Conservation (phyloP, 352 stramenopile species). For the Globisporangium spiculum region DNA sequence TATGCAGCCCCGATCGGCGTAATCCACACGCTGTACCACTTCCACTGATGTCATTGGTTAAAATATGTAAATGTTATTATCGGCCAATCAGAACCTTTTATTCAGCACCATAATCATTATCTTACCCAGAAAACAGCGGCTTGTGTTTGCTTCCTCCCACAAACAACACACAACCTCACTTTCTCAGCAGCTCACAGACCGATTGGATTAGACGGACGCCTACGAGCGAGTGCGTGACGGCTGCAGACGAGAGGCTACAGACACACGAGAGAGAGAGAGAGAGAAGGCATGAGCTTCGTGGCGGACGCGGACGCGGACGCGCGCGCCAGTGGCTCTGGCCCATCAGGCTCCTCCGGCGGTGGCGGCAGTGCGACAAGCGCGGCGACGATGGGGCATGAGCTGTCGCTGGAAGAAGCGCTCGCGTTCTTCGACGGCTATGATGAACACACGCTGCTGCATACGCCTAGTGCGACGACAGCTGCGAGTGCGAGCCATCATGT, state of each 20-base stretch:
- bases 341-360: too few relatives aligned
- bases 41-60: not conserved
- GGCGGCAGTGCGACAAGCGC: not conserved
- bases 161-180: not conserved
- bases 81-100: not conserved
- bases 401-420: constrained; percentile 22
- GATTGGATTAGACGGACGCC: not conserved
- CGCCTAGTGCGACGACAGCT: not conserved
- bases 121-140: not conserved
- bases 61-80: not conserved
- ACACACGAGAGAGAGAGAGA: not conserved
- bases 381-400: not conserved
- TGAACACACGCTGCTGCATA: constrained; percentile 3
- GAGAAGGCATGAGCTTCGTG: constrained; percentile 10
- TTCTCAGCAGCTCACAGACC: not conserved
- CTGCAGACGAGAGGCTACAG: not conserved
- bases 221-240: too few relatives aligned
- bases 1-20: not conserved
- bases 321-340: not conserved
- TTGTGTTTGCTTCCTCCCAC: not conserved
- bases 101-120: not conserved
- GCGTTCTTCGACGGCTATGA: constrained; percentile 23
- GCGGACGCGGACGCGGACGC: not conserved
- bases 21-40: not conserved
- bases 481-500: not conserved